A percentile compares a stretch with the other conserved stretches of the same genome.
These are phyloP conservation scores for Metschnikowia similis DNA, from an alignment of 805 yeast genomes.

Conservation along the genomic window DNA sequence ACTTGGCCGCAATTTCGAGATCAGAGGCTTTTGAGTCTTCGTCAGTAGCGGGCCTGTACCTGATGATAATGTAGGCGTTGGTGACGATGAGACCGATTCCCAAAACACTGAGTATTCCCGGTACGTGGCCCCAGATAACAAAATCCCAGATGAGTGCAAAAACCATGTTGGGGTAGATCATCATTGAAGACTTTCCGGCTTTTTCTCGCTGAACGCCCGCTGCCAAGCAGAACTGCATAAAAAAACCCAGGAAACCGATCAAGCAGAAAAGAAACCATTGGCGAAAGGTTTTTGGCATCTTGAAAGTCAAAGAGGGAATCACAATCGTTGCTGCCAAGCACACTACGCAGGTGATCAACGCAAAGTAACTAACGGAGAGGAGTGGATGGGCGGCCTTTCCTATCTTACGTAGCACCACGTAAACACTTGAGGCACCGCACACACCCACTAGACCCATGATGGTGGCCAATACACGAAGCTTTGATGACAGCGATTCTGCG, in stretches of 20 bases:
- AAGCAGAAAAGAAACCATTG: slow-evolving; percentile 64
- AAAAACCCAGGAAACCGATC: slow-evolving; percentile 75
- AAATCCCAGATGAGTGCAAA: slow-evolving; percentile 77
- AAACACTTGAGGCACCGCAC: slow-evolving; percentile 64
- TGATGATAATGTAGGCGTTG: slow-evolving; percentile 59
- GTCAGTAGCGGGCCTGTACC: slow-evolving; percentile 37
- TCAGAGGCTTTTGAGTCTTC: slow-evolving; percentile 1
- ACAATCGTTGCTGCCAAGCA: slow-evolving; percentile 49
- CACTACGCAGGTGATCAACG: slow-evolving; percentile 54
- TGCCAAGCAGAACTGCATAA: slow-evolving; percentile 74
- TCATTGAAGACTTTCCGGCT: slow-evolving; percentile 72
- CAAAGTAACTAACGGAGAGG: slow-evolving; percentile 72
- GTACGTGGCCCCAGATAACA: slow-evolving; percentile 66
- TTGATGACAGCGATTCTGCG: slow-evolving; percentile 50
- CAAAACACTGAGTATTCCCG: slow-evolving; percentile 59
- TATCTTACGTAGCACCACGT: slow-evolving; percentile 66
- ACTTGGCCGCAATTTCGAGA: slow-evolving; percentile 11
- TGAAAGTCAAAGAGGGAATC: slow-evolving; percentile 57
- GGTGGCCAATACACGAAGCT: slow-evolving; percentile 58
- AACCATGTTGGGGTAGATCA: slow-evolving; percentile 71
- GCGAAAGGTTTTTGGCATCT: slow-evolving; percentile 51
- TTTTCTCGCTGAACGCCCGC: slow-evolving; percentile 78
- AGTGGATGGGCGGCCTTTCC: slow-evolving; percentile 80
- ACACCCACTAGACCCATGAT: slow-evolving; percentile 63
- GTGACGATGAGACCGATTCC: slow-evolving; percentile 69